Base-by-base conservation (phyloP, 345 rosid genomes). In the Citrus maxima region DNA sequence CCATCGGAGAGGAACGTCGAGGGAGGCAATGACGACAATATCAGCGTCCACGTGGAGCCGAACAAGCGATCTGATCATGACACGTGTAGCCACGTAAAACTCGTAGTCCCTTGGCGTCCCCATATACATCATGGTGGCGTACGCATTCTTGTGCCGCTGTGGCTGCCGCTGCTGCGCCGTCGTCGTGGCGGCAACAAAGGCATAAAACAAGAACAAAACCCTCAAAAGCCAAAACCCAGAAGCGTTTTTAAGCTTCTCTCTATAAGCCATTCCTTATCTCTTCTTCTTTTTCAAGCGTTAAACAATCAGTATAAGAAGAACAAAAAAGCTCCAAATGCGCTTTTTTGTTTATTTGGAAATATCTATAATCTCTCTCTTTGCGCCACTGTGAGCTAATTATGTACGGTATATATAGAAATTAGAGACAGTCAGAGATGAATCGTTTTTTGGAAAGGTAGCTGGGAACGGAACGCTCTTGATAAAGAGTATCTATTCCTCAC, bases 61-160 rank as follows among this genome's bases (percentile, higher is more conserved):
- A 25, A 72, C 82, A 4, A 96, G 97, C 7, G 99, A 96, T 89
- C 95, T 90, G 89, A 94, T 79, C 87, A 96, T 74, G 81, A 96
- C 99, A 73, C 98, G 97, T 77, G 88, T 90, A 40, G 98, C 99
- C 24, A 93, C 91, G 80, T 92, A 96, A 83, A 93, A 96, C 90
- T 96, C 99, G 82, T 94, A 96, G 90, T 94, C 98, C 74, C 99
- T 88, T 19, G 99, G 97, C 30, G 99, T 93, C 42, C 98, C 98
- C 98, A 95, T 92, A 80, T 95, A 95, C 99, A 95, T 93, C 97
- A 95, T 95, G 89, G 98, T 88, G 34, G 97, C 99, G 60, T 95
- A 96, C 1, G 99, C 99, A 88, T 94, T 91, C 80, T 67, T 84
- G 65, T 90, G 97, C 67, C 77, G 81, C 51, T 46, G 51, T 74